Conservation (phyloP, 2,329 filamentous ascomycete genomes). For the Trichophaea hybrida region DNA sequence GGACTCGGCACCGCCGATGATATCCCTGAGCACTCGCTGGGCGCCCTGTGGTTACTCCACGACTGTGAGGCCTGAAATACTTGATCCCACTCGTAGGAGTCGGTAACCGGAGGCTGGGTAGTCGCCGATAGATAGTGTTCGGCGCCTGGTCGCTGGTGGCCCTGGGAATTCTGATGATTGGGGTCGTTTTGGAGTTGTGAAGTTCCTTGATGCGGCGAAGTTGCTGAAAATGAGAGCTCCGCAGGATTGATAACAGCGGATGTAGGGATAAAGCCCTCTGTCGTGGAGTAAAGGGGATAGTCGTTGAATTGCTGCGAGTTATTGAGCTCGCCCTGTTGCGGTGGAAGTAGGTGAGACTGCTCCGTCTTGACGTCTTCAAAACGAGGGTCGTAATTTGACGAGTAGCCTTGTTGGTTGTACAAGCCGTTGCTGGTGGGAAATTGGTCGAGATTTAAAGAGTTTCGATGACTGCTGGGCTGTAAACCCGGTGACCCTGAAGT, state of each 20-base stretch:
- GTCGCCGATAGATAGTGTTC: constrained; percentile 7
- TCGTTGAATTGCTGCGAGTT: constrained; percentile 17
- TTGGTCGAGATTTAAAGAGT: constrained; percentile 27
- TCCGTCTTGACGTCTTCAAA: constrained; percentile 5
- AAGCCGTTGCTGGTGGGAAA: constrained; percentile 7
- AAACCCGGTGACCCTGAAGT: not conserved
- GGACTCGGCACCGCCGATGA: constrained; percentile 24
- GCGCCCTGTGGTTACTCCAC: constrained; percentile 13
- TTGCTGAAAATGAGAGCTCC: constrained; percentile 14
- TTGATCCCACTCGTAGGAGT: constrained; percentile 12
- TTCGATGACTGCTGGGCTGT: not conserved
- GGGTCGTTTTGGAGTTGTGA: constrained; percentile 12
- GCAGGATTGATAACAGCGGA: constrained; percentile 19
- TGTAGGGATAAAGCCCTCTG: constrained; percentile 10
- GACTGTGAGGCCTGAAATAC: constrained; percentile 5
- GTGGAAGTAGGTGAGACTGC: constrained; percentile 6
- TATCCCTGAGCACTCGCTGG: constrained; percentile 25
- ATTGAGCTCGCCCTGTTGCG: constrained; percentile 14
- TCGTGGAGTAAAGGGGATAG: constrained; percentile 7
- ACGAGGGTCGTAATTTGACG: constrained; percentile 9
- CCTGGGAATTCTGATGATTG: constrained; percentile 11
- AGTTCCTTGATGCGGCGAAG: constrained; percentile 10
- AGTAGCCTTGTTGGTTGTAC: not conserved
- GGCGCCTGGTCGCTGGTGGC: not conserved
- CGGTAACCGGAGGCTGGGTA: constrained; percentile 1